phyloP scores from a whole-genome alignment of 257 asterid genomes.

The Sherardia arvensis region DNA sequence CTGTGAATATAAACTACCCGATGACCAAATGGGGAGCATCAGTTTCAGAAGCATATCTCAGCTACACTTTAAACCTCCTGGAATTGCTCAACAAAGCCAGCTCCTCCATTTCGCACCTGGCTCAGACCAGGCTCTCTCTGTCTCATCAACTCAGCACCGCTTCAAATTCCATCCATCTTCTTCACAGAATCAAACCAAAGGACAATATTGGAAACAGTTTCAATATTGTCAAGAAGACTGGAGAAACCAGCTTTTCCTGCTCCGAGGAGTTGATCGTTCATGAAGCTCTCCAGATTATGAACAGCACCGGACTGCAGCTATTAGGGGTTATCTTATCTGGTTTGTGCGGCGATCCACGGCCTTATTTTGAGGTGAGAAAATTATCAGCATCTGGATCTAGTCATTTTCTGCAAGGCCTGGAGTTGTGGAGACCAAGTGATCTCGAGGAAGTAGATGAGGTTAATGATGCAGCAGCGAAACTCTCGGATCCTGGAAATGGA shows the following conservation, averaged over 20 bases:
- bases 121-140: constrained; percentile 32
- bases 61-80: constrained; percentile 28
- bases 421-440: constrained; percentile 21
- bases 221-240: constrained; percentile 14
- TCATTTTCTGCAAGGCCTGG: constrained; percentile 26
- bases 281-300: constrained; percentile 25
- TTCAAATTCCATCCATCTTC: constrained; percentile 6
- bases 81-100: constrained; percentile 36
- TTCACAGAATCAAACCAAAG: constrained; percentile 18
- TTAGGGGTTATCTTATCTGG: constrained; percentile 40
- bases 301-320: constrained; percentile 28
- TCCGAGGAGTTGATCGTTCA: constrained; percentile 33
- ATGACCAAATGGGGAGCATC: constrained; percentile 41
- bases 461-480: constrained; percentile 19
- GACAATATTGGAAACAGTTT: constrained; percentile 16
- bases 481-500: constrained; percentile 5
- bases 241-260: constrained; percentile 17
- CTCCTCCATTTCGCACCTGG: constrained; percentile 41
- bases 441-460: constrained; percentile 44
- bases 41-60: too few species aligned
- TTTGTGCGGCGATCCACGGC: constrained; percentile 27
- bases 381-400: constrained; percentile 15
- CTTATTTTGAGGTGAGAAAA: constrained; percentile 31
- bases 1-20: constrained; percentile 45
- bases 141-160: constrained; percentile 32